Evolutionary conservation across 2,329 filamentous ascomycete species (phyloP), one percentile per base, ranked within the genome.

Genomic region (Teratosphaeria zuluensis): DNA sequence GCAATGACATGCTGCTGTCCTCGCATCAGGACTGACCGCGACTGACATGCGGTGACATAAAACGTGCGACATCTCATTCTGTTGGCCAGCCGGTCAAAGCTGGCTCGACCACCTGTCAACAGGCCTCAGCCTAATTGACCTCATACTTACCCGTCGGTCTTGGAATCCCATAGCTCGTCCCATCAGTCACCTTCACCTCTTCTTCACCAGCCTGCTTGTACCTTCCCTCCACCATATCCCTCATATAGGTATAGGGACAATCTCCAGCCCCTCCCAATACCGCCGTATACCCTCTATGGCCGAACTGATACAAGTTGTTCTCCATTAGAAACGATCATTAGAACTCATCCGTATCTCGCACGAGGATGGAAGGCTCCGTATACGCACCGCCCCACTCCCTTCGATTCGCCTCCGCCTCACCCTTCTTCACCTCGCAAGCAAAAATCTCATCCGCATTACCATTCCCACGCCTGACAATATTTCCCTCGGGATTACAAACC

Each of bases 201-300:
- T 63, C 66, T 53, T 67, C 66, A 11, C 64, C 66, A 28, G 28
- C 33, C 42, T 61, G 60, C 60, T 58, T 64, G 54, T 66, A 68
- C 56, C 61, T 58, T 30, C 66, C 66, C 21, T 48, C 53, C 30
- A 67, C 59, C 12, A 67, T 51, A 57, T 68, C 66, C 32, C 52
- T 46, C 66, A 68, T 68, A 56, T 64, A 68, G 9, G 59, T 63
- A 59, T 68, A 68, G 1, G 66, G 66, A 58, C 65, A 68, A 59
- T 68, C 66, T 14, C 55, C 42, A 28, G 66, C 66, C 7, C 66
- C 66, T n/a, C 62, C 65, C 30, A 56, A 57, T 2, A 68, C 66
- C 38, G 66, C 65, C 38, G 59, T 54, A 54, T 66, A 68, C 1
- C 65, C 66, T 5, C 64, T 54, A 55, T 66, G 65, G 1, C 66